Evolutionary conservation across 306 rosid genomes (phyloP), one percentile per base, ranked within the genome.

Genomic region (Datisca glomerata): DNA sequence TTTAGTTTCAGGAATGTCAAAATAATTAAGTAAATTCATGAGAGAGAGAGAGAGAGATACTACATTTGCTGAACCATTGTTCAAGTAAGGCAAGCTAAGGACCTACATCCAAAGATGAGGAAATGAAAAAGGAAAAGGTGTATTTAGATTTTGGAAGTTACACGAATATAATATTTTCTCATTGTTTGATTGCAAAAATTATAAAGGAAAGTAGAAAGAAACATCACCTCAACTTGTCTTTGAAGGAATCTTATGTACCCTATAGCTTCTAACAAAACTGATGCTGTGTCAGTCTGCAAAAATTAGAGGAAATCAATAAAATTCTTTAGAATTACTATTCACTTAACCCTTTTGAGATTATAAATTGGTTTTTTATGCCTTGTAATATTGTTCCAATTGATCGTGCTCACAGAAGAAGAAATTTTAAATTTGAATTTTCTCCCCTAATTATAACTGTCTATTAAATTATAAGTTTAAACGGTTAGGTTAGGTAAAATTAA

Each of bases 261-360:
- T 75, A 91, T 71, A 70, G 98, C 87, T 71, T 91, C 98, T 75
- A 91, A 78, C 94, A 91, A 78, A 61, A 91, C 98, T 60, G 98
- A 91, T 43, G 98, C 96, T 12, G 98, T 91, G 98, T 91, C 98
- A 91, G 98, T 91, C 98, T 91, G 94, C 65, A 80, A 77, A 78
- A 79, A 53, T 49, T 3, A 43, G 37, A 35, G 29, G 13, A 9
- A 48, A 28, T 56, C 58, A 66, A 49, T 3, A 63, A 51, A 3
- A 8, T 14, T 8, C 36, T 31, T 31, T 31, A 31, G 9, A 8
- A 3, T 31, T 31, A 31, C n/a, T 8, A 31, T 31, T 31, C n/a
- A 31, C n/a, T n/a, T n/a, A n/a, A n/a, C n/a, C n/a, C n/a, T n/a
- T n/a, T n/a, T n/a, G n/a, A n/a, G n/a, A n/a, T n/a, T n/a, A n/a